Evolutionary conservation across 768 basidiomycete genomes (phyloP).

Genomic region (Amanita muscaria): DNA sequence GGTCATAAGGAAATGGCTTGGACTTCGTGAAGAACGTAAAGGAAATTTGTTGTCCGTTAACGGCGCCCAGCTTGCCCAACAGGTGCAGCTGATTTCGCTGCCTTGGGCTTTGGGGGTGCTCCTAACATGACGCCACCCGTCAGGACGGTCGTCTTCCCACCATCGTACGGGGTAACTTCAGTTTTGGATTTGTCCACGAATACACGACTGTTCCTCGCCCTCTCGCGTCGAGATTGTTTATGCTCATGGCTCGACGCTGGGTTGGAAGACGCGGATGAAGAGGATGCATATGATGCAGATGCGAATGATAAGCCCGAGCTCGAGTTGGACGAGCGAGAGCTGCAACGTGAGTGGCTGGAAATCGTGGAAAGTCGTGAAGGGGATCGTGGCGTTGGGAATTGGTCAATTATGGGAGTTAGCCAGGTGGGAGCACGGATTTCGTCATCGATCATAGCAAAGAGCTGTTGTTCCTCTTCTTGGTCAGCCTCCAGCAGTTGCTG

Average conservation of each 20-base stretch:
- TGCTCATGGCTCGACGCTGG: slow-evolving; percentile 23
- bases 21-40: slow-evolving; percentile 6
- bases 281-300: slow-evolving; percentile 24
- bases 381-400: slow-evolving; percentile 49
- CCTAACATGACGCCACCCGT: slow-evolving; percentile 86
- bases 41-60: slow-evolving; percentile 19
- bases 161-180: slow-evolving; percentile 79
- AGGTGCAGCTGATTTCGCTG: slow-evolving; percentile 20
- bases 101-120: slow-evolving; percentile 24
- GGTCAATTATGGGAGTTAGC: slow-evolving; percentile 54
- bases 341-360: slow-evolving; percentile 60
- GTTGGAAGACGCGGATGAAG: slow-evolving; percentile 35
- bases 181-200: slow-evolving; percentile 68
- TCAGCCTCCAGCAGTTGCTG: slow-evolving; percentile 71
- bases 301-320: slow-evolving; percentile 52
- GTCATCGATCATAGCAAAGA: slow-evolving; percentile 69
- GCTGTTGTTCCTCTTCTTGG: slow-evolving; percentile 58
- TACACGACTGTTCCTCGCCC: slow-evolving; percentile 58
- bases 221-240: slow-evolving; percentile 61
- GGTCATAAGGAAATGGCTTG: slow-evolving; percentile 10
- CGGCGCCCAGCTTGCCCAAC: slow-evolving; percentile 53
- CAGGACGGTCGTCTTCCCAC: slow-evolving; percentile 81
- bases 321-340: slow-evolving; percentile 67
- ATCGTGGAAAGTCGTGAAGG: slow-evolving; percentile 50
- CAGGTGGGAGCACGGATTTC: slow-evolving; percentile 62